Evolutionary conservation across 768 basidiomycete genomes (phyloP).

Genomic region (Trametes coccinea): DNA sequence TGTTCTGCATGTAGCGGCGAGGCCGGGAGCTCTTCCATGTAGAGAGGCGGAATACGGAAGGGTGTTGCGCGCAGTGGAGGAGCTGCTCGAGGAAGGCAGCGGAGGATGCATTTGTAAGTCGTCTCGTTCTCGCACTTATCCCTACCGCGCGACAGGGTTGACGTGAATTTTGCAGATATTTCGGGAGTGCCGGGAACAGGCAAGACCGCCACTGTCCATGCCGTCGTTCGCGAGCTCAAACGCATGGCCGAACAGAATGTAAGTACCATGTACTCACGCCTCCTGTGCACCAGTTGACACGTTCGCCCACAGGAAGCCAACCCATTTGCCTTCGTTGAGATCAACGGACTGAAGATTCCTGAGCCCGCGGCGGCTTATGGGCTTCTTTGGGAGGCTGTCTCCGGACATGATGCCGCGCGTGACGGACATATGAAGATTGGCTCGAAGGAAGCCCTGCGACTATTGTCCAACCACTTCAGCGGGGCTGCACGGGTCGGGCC

Average conservation of each 20-base stretch:
- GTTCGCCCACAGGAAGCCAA: constrained; percentile 69
- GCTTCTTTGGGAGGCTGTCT: constrained; percentile 91
- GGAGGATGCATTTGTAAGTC: constrained; percentile 93
- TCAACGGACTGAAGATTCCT: constrained; percentile 92
- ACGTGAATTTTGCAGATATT: constrained; percentile 60
- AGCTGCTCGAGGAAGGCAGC: constrained; percentile 87
- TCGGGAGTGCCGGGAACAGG: constrained; percentile 99
- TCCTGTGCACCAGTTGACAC: too few species aligned
- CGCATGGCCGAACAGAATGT: constrained; percentile 83
- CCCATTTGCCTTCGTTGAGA: constrained; percentile 96
- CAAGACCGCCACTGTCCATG: constrained; percentile 97
- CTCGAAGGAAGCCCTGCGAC: constrained; percentile 80
- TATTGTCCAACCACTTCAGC: constrained; percentile 77
- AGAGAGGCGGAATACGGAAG: constrained; percentile 81
- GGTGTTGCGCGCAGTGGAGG: constrained; percentile 75
- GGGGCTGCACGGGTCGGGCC: constrained; percentile 66
- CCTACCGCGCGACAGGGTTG: neutral
- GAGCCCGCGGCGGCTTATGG: constrained; percentile 92
- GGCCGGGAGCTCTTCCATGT: constrained; percentile 89
- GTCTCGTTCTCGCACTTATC: neutral
- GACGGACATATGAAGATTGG: constrained; percentile 67
- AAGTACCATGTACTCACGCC: constrained; percentile 27
- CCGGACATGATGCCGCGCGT: constrained; percentile 65
- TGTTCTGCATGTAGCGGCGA: constrained; percentile 87
- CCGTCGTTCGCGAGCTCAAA: constrained; percentile 86